These are phyloP conservation scores for Onygena corvina DNA, from an alignment of 2,329 filamentous ascomycete species.

Conservation along the genomic window DNA sequence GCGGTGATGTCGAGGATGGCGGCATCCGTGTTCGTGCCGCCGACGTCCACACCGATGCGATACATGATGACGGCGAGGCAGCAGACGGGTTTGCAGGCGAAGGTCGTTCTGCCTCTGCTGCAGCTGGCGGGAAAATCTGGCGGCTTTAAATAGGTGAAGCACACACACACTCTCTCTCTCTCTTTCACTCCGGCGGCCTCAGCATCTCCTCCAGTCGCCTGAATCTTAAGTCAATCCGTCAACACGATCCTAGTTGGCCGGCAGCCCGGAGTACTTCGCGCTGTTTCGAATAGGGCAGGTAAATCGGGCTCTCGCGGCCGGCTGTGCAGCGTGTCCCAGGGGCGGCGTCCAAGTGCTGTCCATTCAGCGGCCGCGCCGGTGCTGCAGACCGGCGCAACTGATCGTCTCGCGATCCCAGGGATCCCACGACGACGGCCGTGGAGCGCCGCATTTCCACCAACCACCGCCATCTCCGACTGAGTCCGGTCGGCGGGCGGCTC, in stretches of 20 bases:
- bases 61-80: constrained; percentile 8
- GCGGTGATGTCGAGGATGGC: constrained; percentile 36
- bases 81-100: background rate
- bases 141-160: no score
- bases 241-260: no score
- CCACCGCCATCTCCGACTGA: constrained; percentile 3
- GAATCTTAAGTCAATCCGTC: no score
- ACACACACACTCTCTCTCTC: no score
- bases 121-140: no score
- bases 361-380: background rate
- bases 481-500: background rate
- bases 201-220: no score
- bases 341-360: background rate
- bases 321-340: no score
- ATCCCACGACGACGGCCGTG: background rate
- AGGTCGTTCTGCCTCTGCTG: background rate
- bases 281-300: no score
- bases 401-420: background rate
- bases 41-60: constrained; percentile 32
- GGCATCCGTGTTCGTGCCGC: constrained; percentile 34
- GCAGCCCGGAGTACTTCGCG: no score
- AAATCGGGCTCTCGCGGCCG: no score
- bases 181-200: no score
- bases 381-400: background rate
- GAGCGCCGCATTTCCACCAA: constrained; percentile 1